Base-by-base conservation (phyloP, 163 green algal genomes). In the Smithsoniella earleae region DNA sequence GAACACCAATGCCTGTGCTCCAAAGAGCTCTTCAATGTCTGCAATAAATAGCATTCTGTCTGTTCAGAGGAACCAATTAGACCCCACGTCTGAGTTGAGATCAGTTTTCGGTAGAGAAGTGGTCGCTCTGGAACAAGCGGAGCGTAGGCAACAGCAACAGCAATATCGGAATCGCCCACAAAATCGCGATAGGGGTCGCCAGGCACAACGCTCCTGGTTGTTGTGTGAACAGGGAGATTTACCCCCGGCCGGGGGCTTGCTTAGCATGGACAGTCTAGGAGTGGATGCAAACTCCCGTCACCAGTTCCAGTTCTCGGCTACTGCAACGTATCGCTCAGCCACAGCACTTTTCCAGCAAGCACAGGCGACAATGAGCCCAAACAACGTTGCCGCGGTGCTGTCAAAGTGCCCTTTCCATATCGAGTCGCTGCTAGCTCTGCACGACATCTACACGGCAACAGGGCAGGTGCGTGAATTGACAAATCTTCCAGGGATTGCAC, bases 361-460 rank as follows among this genome's bases (percentile, higher is more conserved):
- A 38, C 58, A 69, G 76, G 89, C 81, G 10, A 87, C 80, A 3
- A 86, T 90, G 55, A 89, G 98, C 80, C 91, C 93, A 55, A 94
- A 95, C 77, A 81, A 78, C 43, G 78, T 97, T 0, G 82, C 81
- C 0, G 76, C 73, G 0, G 77, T 97, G 22, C 77, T 96, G 58
- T 18, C 58, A 18, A 52, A 84, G 58, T 76, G 91, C 66, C 92
- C 92, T 0, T 98, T 92, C 82, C 93, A 98, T 79, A 80, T 95
- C 46, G 91, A 98, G 54, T 78, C 86, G 16, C 81, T 97, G 69
- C 81, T 98, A 52, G 82, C 90, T 1, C 92, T 95, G 88, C 78
- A 85, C 37, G 87, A 96, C 78, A 74, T 97, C 46, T 94, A 96
- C 84, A 77, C 38, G 82, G 22, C 77, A 85, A 63, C 79, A 79